Conservation (phyloP, 306 rosid species). For the Vigna radiata region DNA sequence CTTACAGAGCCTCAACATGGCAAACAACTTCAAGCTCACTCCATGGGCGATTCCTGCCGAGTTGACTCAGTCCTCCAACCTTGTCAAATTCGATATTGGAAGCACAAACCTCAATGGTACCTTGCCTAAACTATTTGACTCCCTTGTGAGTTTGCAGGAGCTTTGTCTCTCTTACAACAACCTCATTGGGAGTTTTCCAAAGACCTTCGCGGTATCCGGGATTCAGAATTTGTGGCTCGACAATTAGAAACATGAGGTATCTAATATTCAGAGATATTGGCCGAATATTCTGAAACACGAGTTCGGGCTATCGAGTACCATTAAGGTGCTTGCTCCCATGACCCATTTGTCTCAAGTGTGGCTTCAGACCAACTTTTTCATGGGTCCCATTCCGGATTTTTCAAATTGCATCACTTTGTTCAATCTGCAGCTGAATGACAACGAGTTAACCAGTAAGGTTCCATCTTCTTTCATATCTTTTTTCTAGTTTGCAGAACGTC, state of each 20-base stretch:
- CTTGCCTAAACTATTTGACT: conserved; percentile 60
- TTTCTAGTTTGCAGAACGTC: conserved; percentile 56
- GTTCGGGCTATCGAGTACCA: conserved; percentile 61
- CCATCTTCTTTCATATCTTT: conserved; percentile 55
- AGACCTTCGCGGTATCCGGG: conserved; percentile 55
- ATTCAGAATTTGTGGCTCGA: conserved; percentile 72
- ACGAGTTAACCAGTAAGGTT: conserved; percentile 64
- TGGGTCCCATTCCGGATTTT: conserved; percentile 69
- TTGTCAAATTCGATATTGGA: conserved; percentile 51
- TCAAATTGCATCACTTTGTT: conserved; percentile 54
- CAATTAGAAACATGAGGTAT: conserved; percentile 57
- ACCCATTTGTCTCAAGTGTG: conserved; percentile 61
- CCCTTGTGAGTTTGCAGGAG: conserved; percentile 52
- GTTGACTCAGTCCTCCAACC: conserved; percentile 52
- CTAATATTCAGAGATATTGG: no score
- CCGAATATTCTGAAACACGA: conserved; percentile 29
- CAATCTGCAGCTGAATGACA: conserved; percentile 78
- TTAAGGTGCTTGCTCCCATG: conserved; percentile 63
- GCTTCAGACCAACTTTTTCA: conserved; percentile 75
- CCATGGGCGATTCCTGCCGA: conserved; percentile 63
- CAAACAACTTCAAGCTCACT: conserved; percentile 43
- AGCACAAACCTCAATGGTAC: conserved; percentile 51
- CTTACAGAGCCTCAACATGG: conserved; percentile 58
- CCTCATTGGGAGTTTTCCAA: conserved; percentile 66
- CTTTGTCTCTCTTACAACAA: conserved; percentile 80